Evolutionary conservation across 345 rosid genomes (phyloP).

Genomic region (Lepidium aucheri): DNA sequence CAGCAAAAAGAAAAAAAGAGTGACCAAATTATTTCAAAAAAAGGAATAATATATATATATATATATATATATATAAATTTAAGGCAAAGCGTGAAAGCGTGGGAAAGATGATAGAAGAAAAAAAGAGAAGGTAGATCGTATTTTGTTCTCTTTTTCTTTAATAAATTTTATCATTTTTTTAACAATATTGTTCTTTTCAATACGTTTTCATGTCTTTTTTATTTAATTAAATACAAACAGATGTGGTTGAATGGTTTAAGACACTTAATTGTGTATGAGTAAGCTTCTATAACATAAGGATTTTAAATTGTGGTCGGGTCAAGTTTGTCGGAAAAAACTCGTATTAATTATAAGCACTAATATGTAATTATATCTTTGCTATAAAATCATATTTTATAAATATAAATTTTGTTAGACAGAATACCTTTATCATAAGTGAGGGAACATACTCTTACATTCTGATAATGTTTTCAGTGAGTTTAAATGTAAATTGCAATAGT

Average conservation of each 20-base stretch:
- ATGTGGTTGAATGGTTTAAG: conserved; percentile 1
- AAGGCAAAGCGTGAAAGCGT: conserved; percentile 26
- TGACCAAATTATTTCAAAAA: not conserved
- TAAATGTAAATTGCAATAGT: not conserved
- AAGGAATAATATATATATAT: not conserved
- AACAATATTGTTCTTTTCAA: not conserved
- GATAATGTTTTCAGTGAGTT: not conserved
- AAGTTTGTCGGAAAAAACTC: conserved; percentile 10
- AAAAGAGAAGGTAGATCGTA: conserved; percentile 5
- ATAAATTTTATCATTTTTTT: not conserved
- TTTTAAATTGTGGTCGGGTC: conserved; percentile 19
- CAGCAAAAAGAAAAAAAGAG: conserved; percentile 3
- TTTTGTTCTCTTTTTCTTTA: conserved; percentile 13
- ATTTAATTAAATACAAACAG: not conserved
- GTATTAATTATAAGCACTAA: conserved; percentile 16
- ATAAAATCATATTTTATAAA: too few species aligned
- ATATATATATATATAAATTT: too few species aligned
- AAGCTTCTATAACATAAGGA: not conserved
- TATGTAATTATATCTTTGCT: not conserved
- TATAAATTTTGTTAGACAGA: too few species aligned
- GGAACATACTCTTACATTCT: not conserved
- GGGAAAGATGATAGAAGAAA: too few species aligned
- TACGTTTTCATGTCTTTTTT: not conserved
- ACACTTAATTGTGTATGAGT: not conserved
- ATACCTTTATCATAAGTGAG: not conserved